phyloP scores from a whole-genome alignment of 2,329 filamentous ascomycete genomes.

The Colletotrichum falcatum region DNA sequence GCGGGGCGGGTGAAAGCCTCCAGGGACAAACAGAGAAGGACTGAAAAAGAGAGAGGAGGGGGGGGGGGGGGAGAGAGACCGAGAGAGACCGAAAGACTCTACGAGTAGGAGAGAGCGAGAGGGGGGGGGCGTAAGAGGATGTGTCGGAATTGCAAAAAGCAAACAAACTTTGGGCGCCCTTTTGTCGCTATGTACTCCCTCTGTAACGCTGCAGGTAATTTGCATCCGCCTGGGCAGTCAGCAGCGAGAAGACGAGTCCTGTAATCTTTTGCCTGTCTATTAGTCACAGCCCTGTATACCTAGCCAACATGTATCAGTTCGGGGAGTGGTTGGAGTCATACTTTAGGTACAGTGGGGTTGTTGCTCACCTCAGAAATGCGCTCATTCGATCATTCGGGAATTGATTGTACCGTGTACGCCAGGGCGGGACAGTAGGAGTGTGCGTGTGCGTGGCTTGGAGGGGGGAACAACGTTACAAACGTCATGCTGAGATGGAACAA shows the following conservation, averaged over 20 bases:
- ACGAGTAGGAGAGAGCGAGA: background rate
- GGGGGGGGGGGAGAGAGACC: constrained; percentile 4
- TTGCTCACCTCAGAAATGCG: constrained; percentile 18
- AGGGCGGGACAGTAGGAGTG: too few relatives aligned
- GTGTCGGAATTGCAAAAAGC: constrained; percentile 6
- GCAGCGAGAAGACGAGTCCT: constrained; percentile 17
- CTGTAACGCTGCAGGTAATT: constrained; percentile 13
- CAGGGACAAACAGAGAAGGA: constrained; percentile 4
- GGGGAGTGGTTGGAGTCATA: constrained; percentile 18
- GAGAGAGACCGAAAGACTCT: background rate
- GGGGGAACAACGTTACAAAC: constrained; percentile 18
- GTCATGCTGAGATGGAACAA: constrained; percentile 5
- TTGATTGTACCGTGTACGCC: too few relatives aligned
- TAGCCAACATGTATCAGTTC: background rate
- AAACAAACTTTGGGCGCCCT: constrained; percentile 30
- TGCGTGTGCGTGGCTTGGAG: background rate
- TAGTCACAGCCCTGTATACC: constrained; percentile 25
- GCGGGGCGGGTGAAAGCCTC: constrained; percentile 14
- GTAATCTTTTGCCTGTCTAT: constrained; percentile 17
- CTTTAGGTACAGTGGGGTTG: background rate
- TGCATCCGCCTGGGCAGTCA: constrained; percentile 17
- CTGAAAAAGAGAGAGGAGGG: background rate
- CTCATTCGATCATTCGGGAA: background rate
- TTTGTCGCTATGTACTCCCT: constrained; percentile 34
- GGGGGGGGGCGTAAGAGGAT: background rate